Conservation (phyloP, 371 early-diverging fungal genomes). For the Mucor saturninus region DNA sequence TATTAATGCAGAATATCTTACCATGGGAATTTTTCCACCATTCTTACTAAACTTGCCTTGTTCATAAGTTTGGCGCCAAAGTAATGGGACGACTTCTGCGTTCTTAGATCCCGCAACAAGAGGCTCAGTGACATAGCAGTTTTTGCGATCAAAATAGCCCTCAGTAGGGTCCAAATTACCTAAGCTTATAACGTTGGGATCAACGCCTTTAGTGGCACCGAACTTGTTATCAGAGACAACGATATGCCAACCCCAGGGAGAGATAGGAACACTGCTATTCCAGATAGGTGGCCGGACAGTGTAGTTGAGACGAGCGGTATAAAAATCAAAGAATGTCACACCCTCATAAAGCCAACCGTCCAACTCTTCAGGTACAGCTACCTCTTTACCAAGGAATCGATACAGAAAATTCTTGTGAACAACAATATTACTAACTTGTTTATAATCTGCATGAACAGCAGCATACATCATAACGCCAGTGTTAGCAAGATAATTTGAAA, state of each 20-base stretch:
- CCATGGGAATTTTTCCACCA: constrained; percentile 41
- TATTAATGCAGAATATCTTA: background rate
- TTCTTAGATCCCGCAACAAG: constrained; percentile 17
- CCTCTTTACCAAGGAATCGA: constrained; percentile 31
- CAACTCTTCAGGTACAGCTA: constrained; percentile 24
- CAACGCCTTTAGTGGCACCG: constrained; percentile 36
- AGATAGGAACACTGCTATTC: constrained; percentile 42
- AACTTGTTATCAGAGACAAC: constrained; percentile 39
- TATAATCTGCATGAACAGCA: constrained; percentile 42
- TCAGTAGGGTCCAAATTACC: constrained; percentile 40
- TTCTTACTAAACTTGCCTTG: constrained; percentile 20
- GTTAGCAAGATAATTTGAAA: constrained; percentile 51
- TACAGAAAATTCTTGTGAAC: constrained; percentile 46
- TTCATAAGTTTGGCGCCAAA: constrained; percentile 43
- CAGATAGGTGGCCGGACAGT: constrained; percentile 47
- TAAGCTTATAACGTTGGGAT: constrained; percentile 48
- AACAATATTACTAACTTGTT: constrained; percentile 48
- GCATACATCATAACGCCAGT: constrained; percentile 50
- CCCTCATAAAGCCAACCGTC: constrained; percentile 51
- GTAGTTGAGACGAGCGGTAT: constrained; percentile 46
- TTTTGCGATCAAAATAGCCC: constrained; percentile 33
- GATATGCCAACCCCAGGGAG: constrained; percentile 46
- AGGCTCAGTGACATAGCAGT: constrained; percentile 48
- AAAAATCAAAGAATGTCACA: constrained; percentile 50
- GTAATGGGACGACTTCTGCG: constrained; percentile 27